Conservation (phyloP, 2,329 filamentous ascomycete species). For the Zasmidium cellare region DNA sequence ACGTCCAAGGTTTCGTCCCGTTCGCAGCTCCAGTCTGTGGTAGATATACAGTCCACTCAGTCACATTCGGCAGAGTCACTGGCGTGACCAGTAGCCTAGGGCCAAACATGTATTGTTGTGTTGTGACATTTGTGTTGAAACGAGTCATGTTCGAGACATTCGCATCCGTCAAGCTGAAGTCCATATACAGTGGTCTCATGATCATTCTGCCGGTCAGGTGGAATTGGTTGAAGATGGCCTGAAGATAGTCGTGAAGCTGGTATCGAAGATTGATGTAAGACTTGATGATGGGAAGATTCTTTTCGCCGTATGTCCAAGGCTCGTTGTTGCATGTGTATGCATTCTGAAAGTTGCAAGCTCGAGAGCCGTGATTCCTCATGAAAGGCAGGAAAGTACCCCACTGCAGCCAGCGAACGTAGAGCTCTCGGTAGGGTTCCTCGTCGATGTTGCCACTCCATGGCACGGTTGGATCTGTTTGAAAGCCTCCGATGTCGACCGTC, state of each 20-base stretch:
- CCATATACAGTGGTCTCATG: conserved; percentile 42
- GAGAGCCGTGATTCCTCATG: conserved; percentile 34
- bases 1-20: conserved; percentile 37
- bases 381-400: conserved; percentile 36
- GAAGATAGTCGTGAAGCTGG: conserved; percentile 31
- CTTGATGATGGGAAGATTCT: conserved; percentile 31
- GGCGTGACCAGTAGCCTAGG: conserved; percentile 39
- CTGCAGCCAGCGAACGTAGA: conserved; percentile 35
- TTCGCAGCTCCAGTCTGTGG: conserved; percentile 29
- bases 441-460: conserved; percentile 37
- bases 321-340: conserved; percentile 41
- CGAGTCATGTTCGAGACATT: conserved; percentile 25
- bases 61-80: conserved; percentile 38
- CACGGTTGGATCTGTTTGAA: conserved; percentile 36
- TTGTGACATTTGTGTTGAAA: conserved; percentile 37
- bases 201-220: conserved; percentile 36
- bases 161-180: conserved; percentile 36
- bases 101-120: conserved; percentile 44
- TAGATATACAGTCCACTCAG: conserved; percentile 40
- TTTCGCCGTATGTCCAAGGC: conserved; percentile 32
- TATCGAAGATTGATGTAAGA: conserved; percentile 34
- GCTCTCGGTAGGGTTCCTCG: conserved; percentile 29
- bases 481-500: conserved; percentile 34
- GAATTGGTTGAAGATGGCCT: conserved; percentile 37
- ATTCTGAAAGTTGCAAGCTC: conserved; percentile 30